Percentiles rank a stretch among this genome's conserved stretches.
phyloP scores from a whole-genome alignment of 1,284 basidiomycete genomes.

The Irpex sp. region DNA sequence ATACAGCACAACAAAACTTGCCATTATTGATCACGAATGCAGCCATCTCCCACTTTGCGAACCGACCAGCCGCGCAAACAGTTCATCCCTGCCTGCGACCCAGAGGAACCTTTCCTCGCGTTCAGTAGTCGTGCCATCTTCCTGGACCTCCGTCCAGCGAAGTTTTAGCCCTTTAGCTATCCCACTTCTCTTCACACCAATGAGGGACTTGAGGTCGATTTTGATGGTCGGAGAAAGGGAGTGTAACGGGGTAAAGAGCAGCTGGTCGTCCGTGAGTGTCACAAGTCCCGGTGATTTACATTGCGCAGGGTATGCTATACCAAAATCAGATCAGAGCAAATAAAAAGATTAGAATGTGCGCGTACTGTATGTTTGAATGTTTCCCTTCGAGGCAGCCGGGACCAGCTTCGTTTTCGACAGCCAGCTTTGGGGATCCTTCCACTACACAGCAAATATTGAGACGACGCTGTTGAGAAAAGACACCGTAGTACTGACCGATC shows the following conservation, averaged over 20 bases:
- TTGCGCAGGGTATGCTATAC: slow-evolving; percentile 58
- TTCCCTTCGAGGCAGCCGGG: slow-evolving; percentile 10
- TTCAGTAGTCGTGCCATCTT: slow-evolving; percentile 24
- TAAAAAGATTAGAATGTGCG: slow-evolving; percentile 3
- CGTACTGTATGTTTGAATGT: slow-evolving; percentile 36
- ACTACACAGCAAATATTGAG: slow-evolving; percentile 11
- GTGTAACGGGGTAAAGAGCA: slow-evolving; percentile 53
- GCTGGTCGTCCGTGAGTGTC: slow-evolving; percentile 41
- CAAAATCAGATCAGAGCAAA: slow-evolving; percentile 2
- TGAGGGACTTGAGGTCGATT: slow-evolving; percentile 41
- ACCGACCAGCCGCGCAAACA: slow-evolving; percentile 63
- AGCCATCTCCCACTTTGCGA: slow-evolving; percentile 36
- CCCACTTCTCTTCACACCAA: slow-evolving; percentile 52
- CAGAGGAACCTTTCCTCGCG: slow-evolving; percentile 52
- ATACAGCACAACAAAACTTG: neutral
- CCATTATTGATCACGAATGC: slow-evolving; percentile 19
- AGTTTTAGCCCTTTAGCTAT: slow-evolving; percentile 48
- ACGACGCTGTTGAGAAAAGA: too few species aligned
- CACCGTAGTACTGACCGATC: too few species aligned
- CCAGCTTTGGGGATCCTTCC: slow-evolving; percentile 23
- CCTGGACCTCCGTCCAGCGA: slow-evolving; percentile 31
- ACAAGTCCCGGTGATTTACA: slow-evolving; percentile 51
- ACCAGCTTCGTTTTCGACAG: slow-evolving; percentile 14
- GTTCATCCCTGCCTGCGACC: slow-evolving; percentile 56
- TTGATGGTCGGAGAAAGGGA: slow-evolving; percentile 39